phyloP scores from a whole-genome alignment of 1,139 yeast genomes.

The Magnusiomyces suaveolens region DNA sequence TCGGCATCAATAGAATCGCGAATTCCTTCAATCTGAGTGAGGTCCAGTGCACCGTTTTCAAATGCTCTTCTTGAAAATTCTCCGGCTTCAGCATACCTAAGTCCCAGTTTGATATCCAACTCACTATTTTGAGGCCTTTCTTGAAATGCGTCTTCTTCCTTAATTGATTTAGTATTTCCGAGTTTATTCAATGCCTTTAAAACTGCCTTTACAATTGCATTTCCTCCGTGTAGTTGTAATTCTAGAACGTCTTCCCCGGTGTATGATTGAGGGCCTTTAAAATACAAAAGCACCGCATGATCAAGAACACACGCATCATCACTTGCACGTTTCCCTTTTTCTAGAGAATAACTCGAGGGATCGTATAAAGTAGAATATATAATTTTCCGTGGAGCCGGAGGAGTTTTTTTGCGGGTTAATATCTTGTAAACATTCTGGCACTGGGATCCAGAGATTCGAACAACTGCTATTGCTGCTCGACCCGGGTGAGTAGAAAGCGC shows the following conservation, averaged over 20 bases:
- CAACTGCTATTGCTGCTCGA: slow-evolving; percentile 77
- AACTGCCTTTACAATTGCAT: slow-evolving; percentile 68
- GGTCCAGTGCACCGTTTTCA: slow-evolving; percentile 52
- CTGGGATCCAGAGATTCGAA: slow-evolving; percentile 71
- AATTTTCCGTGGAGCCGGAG: slow-evolving; percentile 47
- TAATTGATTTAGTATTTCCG: slow-evolving; percentile 30
- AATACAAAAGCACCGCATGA: slow-evolving; percentile 62
- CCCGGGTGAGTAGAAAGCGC: slow-evolving; percentile 82
- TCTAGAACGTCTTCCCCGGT: slow-evolving; percentile 91
- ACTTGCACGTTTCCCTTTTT: not conserved
- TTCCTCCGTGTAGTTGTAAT: slow-evolving; percentile 87
- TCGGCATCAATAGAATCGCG: slow-evolving; percentile 88
- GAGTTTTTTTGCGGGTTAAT: slow-evolving; percentile 37
- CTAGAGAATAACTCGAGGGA: slow-evolving; percentile 25
- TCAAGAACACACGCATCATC: slow-evolving; percentile 44
- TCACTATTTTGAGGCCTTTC: slow-evolving; percentile 11
- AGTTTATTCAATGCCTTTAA: slow-evolving; percentile 37
- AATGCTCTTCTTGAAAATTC: slow-evolving; percentile 85
- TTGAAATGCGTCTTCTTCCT: slow-evolving; percentile 13
- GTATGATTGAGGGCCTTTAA: slow-evolving; percentile 68
- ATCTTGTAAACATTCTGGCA: slow-evolving; percentile 38
- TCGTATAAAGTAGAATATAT: slow-evolving; percentile 37
- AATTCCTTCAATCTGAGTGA: slow-evolving; percentile 86
- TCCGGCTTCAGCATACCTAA: slow-evolving; percentile 84
- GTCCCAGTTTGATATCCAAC: slow-evolving; percentile 18